Evolutionary conservation across 495 filamentous ascomycete genomes (phyloP).

Genomic region (Hypoxylon intermedium): DNA sequence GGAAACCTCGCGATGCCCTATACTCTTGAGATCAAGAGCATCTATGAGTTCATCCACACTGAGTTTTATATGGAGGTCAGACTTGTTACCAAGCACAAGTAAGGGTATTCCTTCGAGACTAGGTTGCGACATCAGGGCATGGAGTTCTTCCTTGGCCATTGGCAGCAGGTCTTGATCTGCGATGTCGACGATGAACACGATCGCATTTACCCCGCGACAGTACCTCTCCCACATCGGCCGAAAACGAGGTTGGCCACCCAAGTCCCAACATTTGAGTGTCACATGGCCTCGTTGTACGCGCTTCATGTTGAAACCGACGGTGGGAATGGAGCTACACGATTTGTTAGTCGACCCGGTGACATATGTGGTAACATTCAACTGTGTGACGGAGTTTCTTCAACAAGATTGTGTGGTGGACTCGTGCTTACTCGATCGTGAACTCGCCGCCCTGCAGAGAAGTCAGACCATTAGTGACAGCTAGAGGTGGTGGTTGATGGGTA

Average conservation of each 20-base stretch:
- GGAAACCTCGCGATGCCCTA: conserved; percentile 92
- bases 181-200: conserved; percentile 96
- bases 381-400: conserved; percentile 18
- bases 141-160: conserved; percentile 90
- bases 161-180: conserved; percentile 82
- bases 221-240: conserved; percentile 99
- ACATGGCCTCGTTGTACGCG: conserved; percentile 97
- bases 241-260: conserved; percentile 96
- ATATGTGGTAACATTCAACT: conserved; percentile 25
- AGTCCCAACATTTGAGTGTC: conserved; percentile 98
- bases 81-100: conserved; percentile 97
- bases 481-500: conserved; percentile 10
- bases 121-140: conserved; percentile 83
- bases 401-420: conserved; percentile 13
- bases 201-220: conserved; percentile 95
- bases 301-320: conserved; percentile 99
- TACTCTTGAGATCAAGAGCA: conserved; percentile 83
- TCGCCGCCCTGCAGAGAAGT: conserved; percentile 78
- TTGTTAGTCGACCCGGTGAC: conserved; percentile 50
- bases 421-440: conserved; percentile 96
- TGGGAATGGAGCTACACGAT: conserved; percentile 86
- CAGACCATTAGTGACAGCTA: conserved; percentile 30
- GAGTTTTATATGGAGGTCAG: conserved; percentile 84
- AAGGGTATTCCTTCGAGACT: conserved; percentile 89
- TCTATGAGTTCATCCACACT: conserved; percentile 96